Conservation (phyloP, 345 rosid genomes). For the Iberis pinnata region DNA sequence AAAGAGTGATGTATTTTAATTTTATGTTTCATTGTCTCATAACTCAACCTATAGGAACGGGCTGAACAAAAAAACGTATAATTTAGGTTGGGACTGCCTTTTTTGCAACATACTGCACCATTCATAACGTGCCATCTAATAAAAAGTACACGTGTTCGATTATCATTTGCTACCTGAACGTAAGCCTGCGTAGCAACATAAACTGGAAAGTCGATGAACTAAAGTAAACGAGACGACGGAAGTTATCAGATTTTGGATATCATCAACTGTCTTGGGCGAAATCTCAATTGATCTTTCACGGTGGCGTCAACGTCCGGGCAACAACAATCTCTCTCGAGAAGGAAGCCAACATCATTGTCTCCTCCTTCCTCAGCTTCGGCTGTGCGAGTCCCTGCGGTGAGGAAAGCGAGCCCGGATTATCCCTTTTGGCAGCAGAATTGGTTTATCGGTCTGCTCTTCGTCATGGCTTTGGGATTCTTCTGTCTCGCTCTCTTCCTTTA, state of each 20-base stretch:
- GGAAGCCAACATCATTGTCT: slow-evolving; percentile 40
- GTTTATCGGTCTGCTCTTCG: slow-evolving; percentile 62
- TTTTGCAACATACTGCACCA: background rate
- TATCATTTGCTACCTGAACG: slow-evolving; percentile 6
- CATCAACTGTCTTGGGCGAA: slow-evolving; percentile 19
- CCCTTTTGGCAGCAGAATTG: slow-evolving; percentile 82
- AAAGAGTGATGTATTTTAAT: too few species aligned
- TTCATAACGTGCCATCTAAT: slow-evolving; percentile 20
- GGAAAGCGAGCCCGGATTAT: slow-evolving; percentile 18
- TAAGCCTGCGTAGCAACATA: slow-evolving; percentile 15
- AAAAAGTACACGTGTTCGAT: background rate
- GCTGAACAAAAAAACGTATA: too few species aligned
- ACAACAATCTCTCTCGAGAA: slow-evolving; percentile 43
- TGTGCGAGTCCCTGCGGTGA: slow-evolving; percentile 21
- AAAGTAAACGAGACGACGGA: background rate
- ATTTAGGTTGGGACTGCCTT: background rate
- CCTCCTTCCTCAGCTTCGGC: slow-evolving; percentile 28
- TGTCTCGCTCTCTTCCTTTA: slow-evolving; percentile 59
- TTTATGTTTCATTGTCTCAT: too few species aligned
- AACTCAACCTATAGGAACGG: too few species aligned
- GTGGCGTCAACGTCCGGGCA: slow-evolving; percentile 90
- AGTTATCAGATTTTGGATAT: background rate
- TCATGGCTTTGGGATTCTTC: slow-evolving; percentile 66
- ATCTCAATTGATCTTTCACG: slow-evolving; percentile 36
- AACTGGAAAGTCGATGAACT: background rate